phyloP scores from a whole-genome alignment of 176 grass and related monocot species.

The Carex myosuroides region DNA sequence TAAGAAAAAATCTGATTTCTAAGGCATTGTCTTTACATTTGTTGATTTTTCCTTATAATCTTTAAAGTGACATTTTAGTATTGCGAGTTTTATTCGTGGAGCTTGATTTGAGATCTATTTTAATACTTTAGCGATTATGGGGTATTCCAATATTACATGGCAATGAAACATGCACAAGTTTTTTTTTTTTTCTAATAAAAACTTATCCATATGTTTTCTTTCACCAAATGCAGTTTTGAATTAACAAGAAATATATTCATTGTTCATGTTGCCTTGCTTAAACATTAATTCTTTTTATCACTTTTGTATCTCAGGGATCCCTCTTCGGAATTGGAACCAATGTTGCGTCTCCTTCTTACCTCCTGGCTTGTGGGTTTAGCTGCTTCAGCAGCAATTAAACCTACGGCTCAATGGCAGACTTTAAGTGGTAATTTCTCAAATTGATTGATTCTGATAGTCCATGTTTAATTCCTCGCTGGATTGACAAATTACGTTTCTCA shows the following conservation, averaged over 20 bases:
- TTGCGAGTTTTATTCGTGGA: background rate
- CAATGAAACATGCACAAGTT: background rate
- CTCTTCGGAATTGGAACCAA: background rate
- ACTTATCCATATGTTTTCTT: background rate
- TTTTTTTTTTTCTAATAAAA: background rate
- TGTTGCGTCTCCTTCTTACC: constrained; percentile 30
- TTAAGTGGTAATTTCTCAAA: constrained; percentile 43
- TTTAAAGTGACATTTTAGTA: background rate
- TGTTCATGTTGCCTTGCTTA: background rate
- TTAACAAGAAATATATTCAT: background rate
- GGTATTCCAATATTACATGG: background rate
- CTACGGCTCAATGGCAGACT: constrained; percentile 56
- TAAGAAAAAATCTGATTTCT: background rate
- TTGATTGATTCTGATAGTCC: background rate
- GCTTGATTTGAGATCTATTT: background rate
- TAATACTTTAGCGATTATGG: background rate
- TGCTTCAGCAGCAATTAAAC: constrained; percentile 32
- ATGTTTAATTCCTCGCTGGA: constrained; percentile 2
- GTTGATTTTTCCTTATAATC: background rate
- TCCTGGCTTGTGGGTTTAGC: constrained; percentile 44
- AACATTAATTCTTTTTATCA: background rate
- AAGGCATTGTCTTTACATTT: background rate
- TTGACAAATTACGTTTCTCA: constrained; percentile 1
- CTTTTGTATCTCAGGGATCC: background rate
- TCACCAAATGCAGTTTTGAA: background rate